Evolutionary conservation across 768 basidiomycete species (phyloP).

Genomic region (Tulasnella sp.): DNA sequence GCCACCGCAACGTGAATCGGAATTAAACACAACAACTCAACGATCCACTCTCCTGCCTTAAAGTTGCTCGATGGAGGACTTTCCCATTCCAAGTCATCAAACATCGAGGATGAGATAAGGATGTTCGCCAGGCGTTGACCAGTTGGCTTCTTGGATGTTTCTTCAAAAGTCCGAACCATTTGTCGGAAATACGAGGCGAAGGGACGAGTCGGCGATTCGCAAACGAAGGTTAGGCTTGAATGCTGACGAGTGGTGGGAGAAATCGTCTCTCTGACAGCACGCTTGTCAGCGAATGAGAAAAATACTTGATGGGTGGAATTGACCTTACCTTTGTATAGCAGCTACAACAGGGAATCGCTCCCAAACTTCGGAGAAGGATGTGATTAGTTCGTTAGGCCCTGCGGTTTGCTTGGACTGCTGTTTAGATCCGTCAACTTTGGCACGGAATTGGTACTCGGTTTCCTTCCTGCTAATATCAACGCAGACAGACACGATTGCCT

Average conservation of each 20-base stretch:
- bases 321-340: constrained; percentile 17
- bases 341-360: constrained; percentile 19
- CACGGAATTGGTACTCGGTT: constrained; percentile 55
- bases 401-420: neutral
- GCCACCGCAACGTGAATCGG: constrained; percentile 62
- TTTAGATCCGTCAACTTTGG: constrained; percentile 34
- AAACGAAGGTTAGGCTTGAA: constrained; percentile 16
- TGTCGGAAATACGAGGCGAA: constrained; percentile 42
- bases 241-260: constrained; percentile 34
- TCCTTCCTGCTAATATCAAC: constrained; percentile 53
- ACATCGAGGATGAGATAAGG: neutral
- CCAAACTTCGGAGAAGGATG: constrained; percentile 25
- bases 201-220: neutral
- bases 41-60: constrained; percentile 57
- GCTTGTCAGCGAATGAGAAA: too few relatives aligned
- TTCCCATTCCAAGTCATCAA: constrained; percentile 31
- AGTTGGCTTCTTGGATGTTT: constrained; percentile 50
- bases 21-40: constrained; percentile 56
- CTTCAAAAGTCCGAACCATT: constrained; percentile 48
- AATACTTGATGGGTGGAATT: too few relatives aligned
- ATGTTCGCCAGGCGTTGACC: constrained; percentile 31
- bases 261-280: constrained; percentile 30
- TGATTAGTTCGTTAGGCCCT: constrained; percentile 13
- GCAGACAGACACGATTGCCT: constrained; percentile 42
- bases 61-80: constrained; percentile 34